Evolutionary conservation across 495 filamentous ascomycete genomes (phyloP), one percentile per base, ranked within the genome.

Genomic region (Aspergillus diversus): DNA sequence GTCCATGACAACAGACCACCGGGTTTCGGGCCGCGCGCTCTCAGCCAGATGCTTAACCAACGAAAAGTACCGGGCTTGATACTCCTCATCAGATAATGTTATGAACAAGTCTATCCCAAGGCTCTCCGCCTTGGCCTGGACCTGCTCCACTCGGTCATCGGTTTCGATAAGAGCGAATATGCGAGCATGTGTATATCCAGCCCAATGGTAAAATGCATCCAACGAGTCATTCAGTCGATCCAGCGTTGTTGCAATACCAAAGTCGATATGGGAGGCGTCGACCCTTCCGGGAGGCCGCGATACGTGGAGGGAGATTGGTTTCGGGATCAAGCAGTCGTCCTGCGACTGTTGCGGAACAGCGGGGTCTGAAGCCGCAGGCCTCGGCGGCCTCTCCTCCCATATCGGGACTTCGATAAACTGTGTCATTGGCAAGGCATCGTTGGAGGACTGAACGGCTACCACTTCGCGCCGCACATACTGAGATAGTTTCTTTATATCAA

Each of bases 1-100:
- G 69, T 91, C 88, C 33, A 90, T 79, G 35, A 91, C 76, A 53
- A 77, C 83, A 12, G 82, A 76, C 87, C 87, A 91, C 35, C 76
- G 70, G 0, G 85, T 88, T 3, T 76, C 57, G 1, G 78, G 73
- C 8, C 77, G 77, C n/a, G 78, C 64, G 57, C 80, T 67, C 7
- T 77, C 63, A 43, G 83, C 75, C 53, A 90, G 71, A 21, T 82
- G 74, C 15, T 79, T 73, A 5, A 90, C 67, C 27, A 90, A 70
- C 0, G 83, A 78, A 64, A 90, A 89, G 65, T 91, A 89, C 37
- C 86, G 81, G 42, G 83, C 77, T 17, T 81, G 74, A 57, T 78
- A 80, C 48, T 80, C 70, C n/a, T 82, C 77, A 9, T 78, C 73
- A 2, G 82, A 83, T 33, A 74, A 67, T n/a, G 80, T 76, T 34